phyloP scores from a whole-genome alignment of 371 early-diverging fungal genomes.

The Apophysomyces elegans region DNA sequence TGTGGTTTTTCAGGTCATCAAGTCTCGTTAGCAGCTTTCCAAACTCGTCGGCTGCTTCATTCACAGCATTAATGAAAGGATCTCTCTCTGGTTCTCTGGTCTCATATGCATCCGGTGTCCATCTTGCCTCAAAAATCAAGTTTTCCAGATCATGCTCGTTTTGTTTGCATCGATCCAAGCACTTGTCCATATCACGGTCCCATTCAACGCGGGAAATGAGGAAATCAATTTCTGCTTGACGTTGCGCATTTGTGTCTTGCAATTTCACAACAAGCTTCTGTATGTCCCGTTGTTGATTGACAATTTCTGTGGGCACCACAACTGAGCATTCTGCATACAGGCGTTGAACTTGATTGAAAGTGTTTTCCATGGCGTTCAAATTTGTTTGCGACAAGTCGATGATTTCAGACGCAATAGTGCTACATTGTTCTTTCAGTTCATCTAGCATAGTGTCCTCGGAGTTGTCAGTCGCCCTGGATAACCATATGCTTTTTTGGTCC shows the following conservation, averaged over 20 bases:
- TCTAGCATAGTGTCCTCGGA: background rate
- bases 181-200: slow-evolving; percentile 20
- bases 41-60: background rate
- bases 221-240: slow-evolving; percentile 18
- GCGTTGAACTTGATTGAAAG: slow-evolving; percentile 4
- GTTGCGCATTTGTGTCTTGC: slow-evolving; percentile 17
- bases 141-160: slow-evolving; percentile 22
- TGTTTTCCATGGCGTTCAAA: background rate
- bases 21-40: background rate
- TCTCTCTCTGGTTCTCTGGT: background rate
- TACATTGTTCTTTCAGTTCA: background rate
- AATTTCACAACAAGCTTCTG: slow-evolving; percentile 15
- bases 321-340: background rate
- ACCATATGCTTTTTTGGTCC: slow-evolving; percentile 29
- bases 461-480: slow-evolving; percentile 19
- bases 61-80: background rate
- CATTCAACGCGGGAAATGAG: slow-evolving; percentile 24
- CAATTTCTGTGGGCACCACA: slow-evolving; percentile 9
- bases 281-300: slow-evolving; percentile 13
- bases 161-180: slow-evolving; percentile 16
- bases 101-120: slow-evolving; percentile 15
- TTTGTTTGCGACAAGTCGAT: background rate
- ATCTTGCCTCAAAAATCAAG: slow-evolving; percentile 29
- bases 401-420: background rate
- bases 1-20: background rate